A percentile compares a stretch with the other conserved stretches of the same genome.
phyloP scores from a whole-genome alignment of 805 yeast species.

The Peterozyma toletana region DNA sequence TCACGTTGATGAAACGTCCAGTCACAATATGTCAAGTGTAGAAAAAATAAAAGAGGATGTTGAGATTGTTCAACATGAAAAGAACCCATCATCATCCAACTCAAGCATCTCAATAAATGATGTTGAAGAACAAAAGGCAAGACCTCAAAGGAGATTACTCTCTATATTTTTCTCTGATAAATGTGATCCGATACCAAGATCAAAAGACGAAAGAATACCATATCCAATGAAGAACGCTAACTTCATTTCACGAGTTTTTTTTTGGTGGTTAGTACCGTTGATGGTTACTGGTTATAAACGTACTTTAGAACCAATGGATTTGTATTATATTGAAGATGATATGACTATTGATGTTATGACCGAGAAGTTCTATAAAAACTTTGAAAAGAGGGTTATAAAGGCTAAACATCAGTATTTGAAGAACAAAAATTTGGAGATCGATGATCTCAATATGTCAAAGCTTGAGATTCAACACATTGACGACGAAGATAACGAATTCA shows the following conservation, averaged over 20 bases:
- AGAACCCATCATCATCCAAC: too few species aligned
- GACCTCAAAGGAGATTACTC: conserved; percentile 40
- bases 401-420: conserved; percentile 19
- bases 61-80: too few species aligned
- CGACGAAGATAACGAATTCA: conserved; percentile 13
- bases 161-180: conserved; percentile 40
- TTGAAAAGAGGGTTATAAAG: conserved; percentile 23
- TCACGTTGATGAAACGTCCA: too few species aligned
- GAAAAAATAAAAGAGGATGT: too few species aligned
- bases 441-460: conserved; percentile 10
- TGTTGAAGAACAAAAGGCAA: neutral
- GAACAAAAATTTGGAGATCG: conserved; percentile 18
- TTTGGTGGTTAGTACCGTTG: conserved; percentile 66
- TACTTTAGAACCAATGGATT: conserved; percentile 58
- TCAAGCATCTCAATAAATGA: too few species aligned
- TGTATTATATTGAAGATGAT: conserved; percentile 38
- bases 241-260: conserved; percentile 36
- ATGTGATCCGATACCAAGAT: conserved; percentile 41
- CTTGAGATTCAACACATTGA: conserved; percentile 13
- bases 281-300: conserved; percentile 65
- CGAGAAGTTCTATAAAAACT: conserved; percentile 24
- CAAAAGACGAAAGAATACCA: conserved; percentile 38
- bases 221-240: conserved; percentile 42
- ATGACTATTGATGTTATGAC: conserved; percentile 35
- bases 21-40: too few species aligned